Conservation (phyloP, 169 alveolate species). For the Miamiensis avidus region DNA sequence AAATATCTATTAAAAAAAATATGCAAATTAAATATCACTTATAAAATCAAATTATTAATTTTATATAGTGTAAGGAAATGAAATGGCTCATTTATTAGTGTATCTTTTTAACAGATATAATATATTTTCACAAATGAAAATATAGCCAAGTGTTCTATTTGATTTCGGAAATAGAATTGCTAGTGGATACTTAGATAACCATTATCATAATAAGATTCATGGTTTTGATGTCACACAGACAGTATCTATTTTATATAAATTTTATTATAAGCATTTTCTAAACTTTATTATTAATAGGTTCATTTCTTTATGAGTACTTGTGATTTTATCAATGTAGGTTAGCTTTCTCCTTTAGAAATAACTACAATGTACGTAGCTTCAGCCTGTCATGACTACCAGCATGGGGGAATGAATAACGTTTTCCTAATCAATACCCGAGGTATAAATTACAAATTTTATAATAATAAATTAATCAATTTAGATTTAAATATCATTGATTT, state of each 20-base stretch:
- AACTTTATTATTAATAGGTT: background rate
- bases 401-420: slow-evolving; percentile 63
- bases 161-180: slow-evolving; percentile 17
- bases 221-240: slow-evolving; percentile 44
- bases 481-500: too few relatives aligned
- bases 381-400: slow-evolving; percentile 60
- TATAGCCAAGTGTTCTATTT: slow-evolving; percentile 4
- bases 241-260: background rate
- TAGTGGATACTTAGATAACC: slow-evolving; percentile 20
- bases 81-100: slow-evolving; percentile 11
- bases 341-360: slow-evolving; percentile 22
- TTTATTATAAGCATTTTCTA: background rate
- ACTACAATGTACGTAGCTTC: slow-evolving; percentile 43
- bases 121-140: background rate
- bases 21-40: background rate
- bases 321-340: slow-evolving; percentile 30
- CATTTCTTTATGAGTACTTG: slow-evolving; percentile 24
- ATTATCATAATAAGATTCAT: slow-evolving; percentile 38
- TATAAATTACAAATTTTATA: background rate
- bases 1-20: background rate
- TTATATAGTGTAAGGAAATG: background rate
- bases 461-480: too few relatives aligned
- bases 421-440: slow-evolving; percentile 49
- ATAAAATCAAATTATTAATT: background rate
- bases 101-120: slow-evolving; percentile 18